Base-by-base conservation (phyloP, 805 yeast genomes). In the Wickerhamomyces hampshirensis region DNA sequence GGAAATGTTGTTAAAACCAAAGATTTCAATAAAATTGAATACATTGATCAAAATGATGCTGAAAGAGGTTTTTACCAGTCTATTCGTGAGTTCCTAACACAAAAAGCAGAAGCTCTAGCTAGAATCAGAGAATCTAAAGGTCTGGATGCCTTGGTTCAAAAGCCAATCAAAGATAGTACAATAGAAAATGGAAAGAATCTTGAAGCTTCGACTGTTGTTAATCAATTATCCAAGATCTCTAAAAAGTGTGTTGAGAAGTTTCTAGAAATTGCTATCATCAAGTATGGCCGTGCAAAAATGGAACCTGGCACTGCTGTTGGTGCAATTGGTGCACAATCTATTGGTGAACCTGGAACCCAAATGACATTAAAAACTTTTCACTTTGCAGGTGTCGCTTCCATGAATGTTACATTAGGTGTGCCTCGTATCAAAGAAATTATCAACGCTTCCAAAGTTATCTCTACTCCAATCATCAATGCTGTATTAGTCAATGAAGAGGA, bases 231-330 rank as follows among this genome's bases (percentile, higher is more conserved):
- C 45, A 81, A 83, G 54, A 77, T 93, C 30, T 73, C 94, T 2
- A 68, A 71, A 28, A 55, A 57, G 14, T 68, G 81, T 44, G 73
- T 93, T 13, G 60, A 59, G 12, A 73, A 69, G 46, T 93, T 93
- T 62, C 65, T 93, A 53, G 71, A 74, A 32, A 75, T 84, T 50
- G 84, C 97, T 48, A 69, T 91, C 41, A 66, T 68, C 48, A 93
- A 93, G 63, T 93, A 93, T 55, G 77, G 77, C 37, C 73, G 82
- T 48, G 96, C 98, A 6, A 81, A 80, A 63, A 97, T 93, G 13
- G 98, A 93, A 60, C 98, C 98, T 1, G 98, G 98, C 44, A 93
- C 98, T 4, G 98, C 98, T 3, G 98, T 93, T 37, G 98, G 98
- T 48, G 98, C 98, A 18, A 89, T 93, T 64, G 98, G 98, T 50